These are phyloP conservation scores for Pichia sp. DNA, from an alignment of 1,139 yeast species.

Conservation along the genomic window DNA sequence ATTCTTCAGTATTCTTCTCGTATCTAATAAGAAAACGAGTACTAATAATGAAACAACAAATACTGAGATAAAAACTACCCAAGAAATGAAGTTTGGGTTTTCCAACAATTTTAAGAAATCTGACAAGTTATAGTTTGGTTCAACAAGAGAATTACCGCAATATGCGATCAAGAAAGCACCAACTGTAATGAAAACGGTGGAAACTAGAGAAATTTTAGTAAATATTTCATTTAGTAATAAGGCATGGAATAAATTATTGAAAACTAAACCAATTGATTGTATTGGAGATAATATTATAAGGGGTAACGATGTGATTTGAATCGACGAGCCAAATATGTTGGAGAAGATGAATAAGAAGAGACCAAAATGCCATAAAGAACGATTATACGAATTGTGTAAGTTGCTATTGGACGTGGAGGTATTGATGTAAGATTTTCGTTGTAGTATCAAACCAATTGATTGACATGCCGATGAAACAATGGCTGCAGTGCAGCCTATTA, in stretches of 20 bases:
- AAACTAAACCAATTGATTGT: conserved; percentile 82
- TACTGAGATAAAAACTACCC: conserved; percentile 32
- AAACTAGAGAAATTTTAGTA: conserved; percentile 49
- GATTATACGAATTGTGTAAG: conserved; percentile 40
- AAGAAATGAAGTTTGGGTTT: conserved; percentile 36
- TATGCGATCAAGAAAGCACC: conserved; percentile 83
- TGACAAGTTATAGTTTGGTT: conserved; percentile 44
- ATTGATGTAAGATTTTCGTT: conserved; percentile 67
- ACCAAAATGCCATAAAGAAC: conserved; percentile 73
- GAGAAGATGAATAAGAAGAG: conserved; percentile 63
- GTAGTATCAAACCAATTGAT: conserved; percentile 76
- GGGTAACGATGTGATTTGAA: conserved; percentile 81
- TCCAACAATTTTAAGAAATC: conserved; percentile 39
- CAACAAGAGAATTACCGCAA: conserved; percentile 51
- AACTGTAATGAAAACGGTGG: conserved; percentile 60
- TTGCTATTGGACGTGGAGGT: no score
- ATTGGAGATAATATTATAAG: conserved; percentile 73
- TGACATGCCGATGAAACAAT: conserved; percentile 75
- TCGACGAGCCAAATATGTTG: conserved; percentile 72
- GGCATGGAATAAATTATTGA: conserved; percentile 72
- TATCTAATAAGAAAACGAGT: neutral
- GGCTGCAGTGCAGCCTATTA: conserved; percentile 67
- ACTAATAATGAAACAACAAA: neutral
- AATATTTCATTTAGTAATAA: conserved; percentile 63
- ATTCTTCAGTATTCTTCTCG: no score